phyloP scores from a whole-genome alignment of 768 basidiomycete genomes.

The Tylopilus sp. region DNA sequence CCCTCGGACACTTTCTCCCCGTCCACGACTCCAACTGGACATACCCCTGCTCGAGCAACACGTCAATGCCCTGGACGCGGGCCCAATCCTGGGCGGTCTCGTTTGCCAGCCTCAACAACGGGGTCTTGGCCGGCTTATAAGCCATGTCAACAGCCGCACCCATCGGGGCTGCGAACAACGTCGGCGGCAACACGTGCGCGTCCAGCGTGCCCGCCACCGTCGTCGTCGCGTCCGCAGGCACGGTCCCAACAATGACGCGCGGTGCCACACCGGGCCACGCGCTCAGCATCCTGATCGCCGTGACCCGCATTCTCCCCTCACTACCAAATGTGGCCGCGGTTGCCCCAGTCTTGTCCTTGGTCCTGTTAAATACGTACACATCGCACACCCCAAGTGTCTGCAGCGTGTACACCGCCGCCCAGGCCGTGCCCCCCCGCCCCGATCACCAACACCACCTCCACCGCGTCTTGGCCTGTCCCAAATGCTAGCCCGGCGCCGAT shows the following conservation, averaged over 20 bases:
- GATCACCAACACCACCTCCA: conserved; percentile 68
- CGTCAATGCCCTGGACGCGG: conserved; percentile 74
- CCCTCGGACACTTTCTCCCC: conserved; percentile 55
- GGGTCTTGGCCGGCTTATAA: conserved; percentile 85
- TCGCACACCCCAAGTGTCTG: conserved; percentile 59
- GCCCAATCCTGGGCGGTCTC: conserved; percentile 53
- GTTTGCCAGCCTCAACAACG: conserved; percentile 69
- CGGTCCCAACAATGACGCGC: conserved; percentile 81
- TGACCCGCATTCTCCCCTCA: conserved; percentile 41
- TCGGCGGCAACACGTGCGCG: conserved; percentile 51
- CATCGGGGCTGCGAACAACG: conserved; percentile 59
- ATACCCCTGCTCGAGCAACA: conserved; percentile 86
- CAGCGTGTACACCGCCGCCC: conserved; percentile 91
- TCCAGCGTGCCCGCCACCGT: conserved; percentile 34
- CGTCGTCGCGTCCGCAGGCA: conserved; percentile 69
- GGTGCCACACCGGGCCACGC: conserved; percentile 53
- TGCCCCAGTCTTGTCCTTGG: conserved; percentile 63
- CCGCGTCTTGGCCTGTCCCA: background rate
- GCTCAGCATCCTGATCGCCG: conserved; percentile 56
- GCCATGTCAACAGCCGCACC: conserved; percentile 91
- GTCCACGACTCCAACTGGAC: conserved; percentile 85
- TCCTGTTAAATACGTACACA: conserved; percentile 93
- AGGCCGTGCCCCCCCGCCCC: conserved; percentile 94
- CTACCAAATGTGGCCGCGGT: conserved; percentile 61
- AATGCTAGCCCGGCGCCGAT: conserved; percentile 31